Evolutionary conservation across 78 protist genomes (phyloP), one percentile per base, ranked within the genome.

Genomic region (Dictyostelium purpureum): DNA sequence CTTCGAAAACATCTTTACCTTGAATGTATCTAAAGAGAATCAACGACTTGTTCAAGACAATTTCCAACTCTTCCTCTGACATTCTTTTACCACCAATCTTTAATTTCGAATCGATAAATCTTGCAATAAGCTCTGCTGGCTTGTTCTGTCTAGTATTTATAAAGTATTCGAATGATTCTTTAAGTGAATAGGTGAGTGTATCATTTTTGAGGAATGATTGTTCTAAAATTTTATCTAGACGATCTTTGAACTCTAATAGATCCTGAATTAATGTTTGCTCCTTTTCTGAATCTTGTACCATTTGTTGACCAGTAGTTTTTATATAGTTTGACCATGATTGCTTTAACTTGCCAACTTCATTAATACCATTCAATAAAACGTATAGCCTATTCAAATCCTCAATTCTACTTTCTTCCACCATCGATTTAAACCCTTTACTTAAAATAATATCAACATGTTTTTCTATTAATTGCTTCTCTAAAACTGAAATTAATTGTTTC

Each of bases 1-100:
- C 99, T 93, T 98, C 99, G 57, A 98, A 98, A 24, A 98, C 90
- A 87, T 98, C 99, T 76, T 98, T 97, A 47, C 98, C 96, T 37
- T 95, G 95, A 26, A 97, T 87, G 38, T 79, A 88, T 12, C 98
- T 77, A 95, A 98, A 98, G 12, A 98, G 85, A 3, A 45, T 88
- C 80, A 98, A 38, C 18, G 88, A 88, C 21, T 75, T 35, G 61
- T 96, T 96, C 21, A 95, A 69, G 9, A 63, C 11, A 2, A 10
- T 40, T 18, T 91, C 96, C 35, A 85, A 37, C 28, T 90, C 93
- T 19, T 77, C 94, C 19, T 70, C 93, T 7, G 76, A 26, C 69
- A 77, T 61, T 56, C 90, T 90, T 33, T 79, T 80, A 21, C 73
- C 61, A 24, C 96, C 96, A 10, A 67, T 6, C 51, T 88, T 81